These are phyloP conservation scores for Collariella sp. DNA, from an alignment of 495 filamentous ascomycete genomes.

Conservation along the genomic window DNA sequence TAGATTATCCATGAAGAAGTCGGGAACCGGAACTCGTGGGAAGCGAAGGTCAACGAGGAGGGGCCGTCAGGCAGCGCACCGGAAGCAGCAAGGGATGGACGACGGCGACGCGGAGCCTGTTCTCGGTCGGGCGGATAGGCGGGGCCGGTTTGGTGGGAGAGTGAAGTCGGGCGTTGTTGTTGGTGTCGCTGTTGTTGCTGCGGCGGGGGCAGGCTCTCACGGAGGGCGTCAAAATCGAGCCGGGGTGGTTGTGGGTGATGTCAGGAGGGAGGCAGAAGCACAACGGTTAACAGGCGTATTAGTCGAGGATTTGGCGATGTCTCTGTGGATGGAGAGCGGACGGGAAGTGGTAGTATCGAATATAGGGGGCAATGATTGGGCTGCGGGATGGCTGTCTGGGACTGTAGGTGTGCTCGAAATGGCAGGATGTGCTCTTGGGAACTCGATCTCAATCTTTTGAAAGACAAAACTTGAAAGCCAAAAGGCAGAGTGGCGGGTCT, in stretches of 20 bases:
- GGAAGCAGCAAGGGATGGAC: conserved; percentile 1
- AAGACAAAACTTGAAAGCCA: conserved; percentile 20
- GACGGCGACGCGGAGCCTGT: not conserved
- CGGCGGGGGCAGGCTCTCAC: not conserved
- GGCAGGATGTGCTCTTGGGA: conserved; percentile 8
- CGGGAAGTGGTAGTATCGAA: not conserved
- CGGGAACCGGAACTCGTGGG: conserved; percentile 23
- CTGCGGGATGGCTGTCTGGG: not conserved
- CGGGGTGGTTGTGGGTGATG: conserved; percentile 3
- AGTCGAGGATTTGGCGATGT: not conserved
- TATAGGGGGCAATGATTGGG: not conserved
- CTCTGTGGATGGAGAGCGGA: not conserved
- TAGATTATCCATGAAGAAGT: conserved; percentile 45
- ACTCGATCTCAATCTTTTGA: conserved; percentile 14
- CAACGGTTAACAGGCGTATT: not conserved
- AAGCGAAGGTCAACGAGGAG: conserved; percentile 5
- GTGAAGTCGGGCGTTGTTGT: not conserved
- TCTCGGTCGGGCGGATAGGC: not conserved
- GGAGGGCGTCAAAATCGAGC: not conserved
- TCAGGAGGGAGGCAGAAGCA: conserved; percentile 5
- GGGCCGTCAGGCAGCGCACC: conserved; percentile 12
- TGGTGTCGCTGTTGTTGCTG: not conserved
- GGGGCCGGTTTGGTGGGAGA: not conserved
- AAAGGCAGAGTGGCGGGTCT: conserved; percentile 19
- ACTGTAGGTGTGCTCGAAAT: not conserved